Evolutionary conservation across 768 basidiomycete species (phyloP).

Genomic region (Candolleomyces aberdarensis): DNA sequence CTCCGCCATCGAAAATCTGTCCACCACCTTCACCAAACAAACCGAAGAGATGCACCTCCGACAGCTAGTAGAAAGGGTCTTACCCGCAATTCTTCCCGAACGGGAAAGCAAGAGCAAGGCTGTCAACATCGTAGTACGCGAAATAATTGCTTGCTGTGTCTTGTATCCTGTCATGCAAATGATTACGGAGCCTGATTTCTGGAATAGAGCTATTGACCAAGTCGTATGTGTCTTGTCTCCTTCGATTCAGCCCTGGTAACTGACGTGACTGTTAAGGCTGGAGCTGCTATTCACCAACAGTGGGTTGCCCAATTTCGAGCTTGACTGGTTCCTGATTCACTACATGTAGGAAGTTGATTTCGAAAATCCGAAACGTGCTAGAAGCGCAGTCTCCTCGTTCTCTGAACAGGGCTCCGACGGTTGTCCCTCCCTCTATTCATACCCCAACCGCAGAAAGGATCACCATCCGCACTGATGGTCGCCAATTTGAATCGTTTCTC

Average conservation of each 20-base stretch:
- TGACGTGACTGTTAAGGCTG: constrained; percentile 31
- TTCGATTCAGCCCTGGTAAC: too few species aligned
- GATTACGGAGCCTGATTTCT: constrained; percentile 94
- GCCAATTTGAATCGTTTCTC: constrained; percentile 90
- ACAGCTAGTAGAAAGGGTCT: constrained; percentile 61
- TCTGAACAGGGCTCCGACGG: constrained; percentile 31
- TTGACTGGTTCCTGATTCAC: not conserved
- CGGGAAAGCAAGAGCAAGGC: constrained; percentile 69
- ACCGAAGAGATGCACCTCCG: constrained; percentile 86
- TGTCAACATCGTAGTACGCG: constrained; percentile 70
- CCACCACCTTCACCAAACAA: constrained; percentile 85
- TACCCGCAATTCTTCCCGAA: constrained; percentile 74
- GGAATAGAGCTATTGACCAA: constrained; percentile 92
- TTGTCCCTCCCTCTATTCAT: constrained; percentile 25
- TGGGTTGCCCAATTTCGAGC: constrained; percentile 17
- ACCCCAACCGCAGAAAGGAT: constrained; percentile 61
- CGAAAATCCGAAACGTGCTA: constrained; percentile 80
- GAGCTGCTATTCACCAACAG: constrained; percentile 52
- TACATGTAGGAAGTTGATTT: constrained; percentile 67
- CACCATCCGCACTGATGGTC: constrained; percentile 74
- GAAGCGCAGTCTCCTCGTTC: constrained; percentile 73
- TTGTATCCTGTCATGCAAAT: constrained; percentile 89
- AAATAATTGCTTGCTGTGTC: constrained; percentile 79
- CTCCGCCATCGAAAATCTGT: constrained; percentile 83
- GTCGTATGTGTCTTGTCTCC: constrained; percentile 45